Evolutionary conservation across 2,329 filamentous ascomycete genomes (phyloP).

Genomic region (Diplocarpon rosae): DNA sequence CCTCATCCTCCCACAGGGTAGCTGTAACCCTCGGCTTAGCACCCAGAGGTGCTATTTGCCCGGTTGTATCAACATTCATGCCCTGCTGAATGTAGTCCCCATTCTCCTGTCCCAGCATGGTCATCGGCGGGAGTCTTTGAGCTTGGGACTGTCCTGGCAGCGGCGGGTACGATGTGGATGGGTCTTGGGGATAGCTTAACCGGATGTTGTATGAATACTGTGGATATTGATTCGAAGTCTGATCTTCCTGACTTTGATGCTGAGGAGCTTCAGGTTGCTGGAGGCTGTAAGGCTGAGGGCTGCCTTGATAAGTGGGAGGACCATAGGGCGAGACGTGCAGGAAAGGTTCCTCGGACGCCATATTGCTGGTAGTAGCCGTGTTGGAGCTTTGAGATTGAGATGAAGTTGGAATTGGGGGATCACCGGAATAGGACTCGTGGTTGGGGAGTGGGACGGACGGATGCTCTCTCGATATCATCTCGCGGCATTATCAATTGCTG

Average conservation of each 20-base stretch:
- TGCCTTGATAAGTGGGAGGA: slow-evolving; percentile 4
- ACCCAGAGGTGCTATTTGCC: slow-evolving; percentile 79
- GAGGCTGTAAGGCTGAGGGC: slow-evolving; percentile 5
- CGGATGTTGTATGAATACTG: slow-evolving; percentile 20
- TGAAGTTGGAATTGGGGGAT: neutral
- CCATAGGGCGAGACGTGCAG: slow-evolving; percentile 11
- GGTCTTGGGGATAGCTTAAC: slow-evolving; percentile 16
- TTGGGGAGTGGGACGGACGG: slow-evolving; percentile 4
- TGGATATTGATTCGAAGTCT: slow-evolving; percentile 14
- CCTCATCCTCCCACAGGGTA: slow-evolving; percentile 94
- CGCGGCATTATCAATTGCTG: slow-evolving; percentile 4
- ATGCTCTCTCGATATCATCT: slow-evolving; percentile 11
- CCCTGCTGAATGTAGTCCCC: slow-evolving; percentile 9
- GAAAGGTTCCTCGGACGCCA: slow-evolving; percentile 3
- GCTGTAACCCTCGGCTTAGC: slow-evolving; percentile 97
- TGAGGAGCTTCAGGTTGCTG: neutral
- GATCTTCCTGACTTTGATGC: slow-evolving; percentile 10
- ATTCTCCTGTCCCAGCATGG: slow-evolving; percentile 2
- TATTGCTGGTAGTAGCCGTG: neutral
- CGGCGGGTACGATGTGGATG: slow-evolving; percentile 9
- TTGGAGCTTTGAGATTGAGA: neutral
- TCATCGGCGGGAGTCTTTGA: slow-evolving; percentile 16
- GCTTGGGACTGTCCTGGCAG: slow-evolving; percentile 4
- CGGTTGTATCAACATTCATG: slow-evolving; percentile 54
- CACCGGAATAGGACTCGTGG: neutral